Evolutionary conservation across 2,329 filamentous ascomycete genomes (phyloP).

Genomic region (Orbilia brochopaga): DNA sequence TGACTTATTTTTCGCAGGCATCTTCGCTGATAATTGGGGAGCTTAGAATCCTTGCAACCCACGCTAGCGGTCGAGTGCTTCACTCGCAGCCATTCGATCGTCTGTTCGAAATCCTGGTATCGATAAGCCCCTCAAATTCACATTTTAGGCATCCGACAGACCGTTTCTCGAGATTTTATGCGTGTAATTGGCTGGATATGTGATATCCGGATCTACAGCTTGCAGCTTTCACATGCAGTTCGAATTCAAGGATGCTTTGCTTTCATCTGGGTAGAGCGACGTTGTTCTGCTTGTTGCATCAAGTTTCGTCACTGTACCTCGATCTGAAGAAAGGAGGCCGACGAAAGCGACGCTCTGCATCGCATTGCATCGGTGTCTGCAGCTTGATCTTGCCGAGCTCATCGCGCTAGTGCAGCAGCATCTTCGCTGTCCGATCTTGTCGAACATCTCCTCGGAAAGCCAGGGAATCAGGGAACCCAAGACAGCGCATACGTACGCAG

Average conservation of each 20-base stretch:
- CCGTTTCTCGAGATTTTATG: not conserved
- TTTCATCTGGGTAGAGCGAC: not conserved
- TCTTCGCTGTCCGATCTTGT: conserved; percentile 2
- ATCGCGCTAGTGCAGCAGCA: conserved; percentile 22
- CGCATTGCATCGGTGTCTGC: conserved; percentile 9
- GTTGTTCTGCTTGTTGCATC: not conserved
- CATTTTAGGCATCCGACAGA: not conserved
- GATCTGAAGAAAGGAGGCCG: not conserved
- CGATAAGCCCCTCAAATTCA: not conserved
- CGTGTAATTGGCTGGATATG: not conserved
- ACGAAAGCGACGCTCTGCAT: conserved; percentile 11
- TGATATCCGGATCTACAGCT: not conserved
- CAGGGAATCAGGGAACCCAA: conserved; percentile 5
- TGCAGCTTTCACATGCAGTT: conserved; percentile 5
- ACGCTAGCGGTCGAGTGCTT: conserved; percentile 10
- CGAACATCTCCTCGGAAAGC: conserved; percentile 25
- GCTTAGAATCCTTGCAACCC: not conserved
- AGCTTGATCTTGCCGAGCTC: conserved; percentile 16
- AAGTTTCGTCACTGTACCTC: not conserved
- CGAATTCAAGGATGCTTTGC: not conserved
- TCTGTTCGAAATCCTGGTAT: not conserved
- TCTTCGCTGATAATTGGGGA: not conserved
- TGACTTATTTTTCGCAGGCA: conserved; percentile 16
- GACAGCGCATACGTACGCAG: too few species aligned
- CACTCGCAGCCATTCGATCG: not conserved